Conservation (phyloP, 1,284 basidiomycete species). For the Puccinia polysora region DNA sequence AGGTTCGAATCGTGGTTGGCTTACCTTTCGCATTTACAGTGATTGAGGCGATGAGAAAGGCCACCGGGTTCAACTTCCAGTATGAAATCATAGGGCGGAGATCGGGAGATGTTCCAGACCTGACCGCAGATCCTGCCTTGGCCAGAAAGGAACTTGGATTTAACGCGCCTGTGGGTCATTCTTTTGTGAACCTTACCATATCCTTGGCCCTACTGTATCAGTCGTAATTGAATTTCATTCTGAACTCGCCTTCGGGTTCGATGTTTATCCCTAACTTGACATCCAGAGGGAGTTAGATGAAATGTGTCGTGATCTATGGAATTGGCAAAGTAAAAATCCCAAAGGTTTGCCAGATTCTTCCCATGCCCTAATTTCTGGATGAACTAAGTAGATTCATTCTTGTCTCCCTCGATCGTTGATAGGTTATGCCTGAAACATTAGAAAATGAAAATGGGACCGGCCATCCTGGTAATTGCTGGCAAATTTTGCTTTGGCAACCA, state of each 20-base stretch:
- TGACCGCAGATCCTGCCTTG: constrained; percentile 86
- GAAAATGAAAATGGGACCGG: no score
- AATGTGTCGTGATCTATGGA: constrained; percentile 91
- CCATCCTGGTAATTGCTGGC: no score
- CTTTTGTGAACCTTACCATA: constrained; percentile 50
- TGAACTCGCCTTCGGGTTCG: background rate
- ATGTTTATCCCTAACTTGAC: background rate
- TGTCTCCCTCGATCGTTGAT: no score
- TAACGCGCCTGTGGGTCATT: constrained; percentile 61
- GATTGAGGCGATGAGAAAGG: constrained; percentile 88
- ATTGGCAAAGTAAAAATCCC: constrained; percentile 65
- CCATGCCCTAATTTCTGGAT: no score
- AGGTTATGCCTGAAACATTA: no score
- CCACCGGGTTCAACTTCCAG: constrained; percentile 80
- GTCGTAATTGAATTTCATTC: background rate
- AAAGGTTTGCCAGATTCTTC: constrained; percentile 50
- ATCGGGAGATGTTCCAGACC: constrained; percentile 92
- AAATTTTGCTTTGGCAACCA: no score
- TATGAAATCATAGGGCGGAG: constrained; percentile 83
- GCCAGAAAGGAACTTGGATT: constrained; percentile 94
- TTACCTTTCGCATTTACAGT: constrained; percentile 57
- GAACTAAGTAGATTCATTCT: no score
- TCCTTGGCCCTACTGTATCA: background rate
- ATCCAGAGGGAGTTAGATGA: constrained; percentile 64
- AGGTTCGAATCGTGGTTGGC: constrained; percentile 4